Conservation (phyloP, 257 asterid genomes). For the Solanum pennellii region DNA sequence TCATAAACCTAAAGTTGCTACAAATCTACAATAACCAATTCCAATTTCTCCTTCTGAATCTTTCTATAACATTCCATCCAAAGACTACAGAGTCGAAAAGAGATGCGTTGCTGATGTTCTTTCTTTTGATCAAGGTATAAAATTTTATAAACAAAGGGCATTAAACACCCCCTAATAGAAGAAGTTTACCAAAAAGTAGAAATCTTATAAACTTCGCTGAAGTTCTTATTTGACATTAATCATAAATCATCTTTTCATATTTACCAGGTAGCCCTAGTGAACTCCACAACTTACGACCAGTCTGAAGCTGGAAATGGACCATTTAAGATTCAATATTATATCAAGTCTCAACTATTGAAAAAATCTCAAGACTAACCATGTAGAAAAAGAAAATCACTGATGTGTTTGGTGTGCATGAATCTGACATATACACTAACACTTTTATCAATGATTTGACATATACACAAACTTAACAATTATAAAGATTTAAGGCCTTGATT, state of each 20-base stretch:
- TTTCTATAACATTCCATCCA: neutral
- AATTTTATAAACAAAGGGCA: neutral
- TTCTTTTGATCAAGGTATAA: neutral
- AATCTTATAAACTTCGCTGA: neutral
- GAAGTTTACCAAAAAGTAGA: neutral
- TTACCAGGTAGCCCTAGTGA: neutral
- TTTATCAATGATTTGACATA: neutral
- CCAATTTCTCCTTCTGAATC: neutral
- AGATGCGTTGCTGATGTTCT: neutral
- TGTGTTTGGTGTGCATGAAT: neutral
- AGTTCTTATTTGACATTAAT: neutral
- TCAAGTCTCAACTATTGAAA: neutral
- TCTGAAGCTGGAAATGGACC: neutral
- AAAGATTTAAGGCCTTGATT: neutral
- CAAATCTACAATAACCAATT: neutral
- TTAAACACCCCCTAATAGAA: neutral
- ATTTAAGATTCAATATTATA: neutral
- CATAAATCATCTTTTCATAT: neutral
- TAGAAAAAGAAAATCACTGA: neutral
- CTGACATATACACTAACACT: neutral
- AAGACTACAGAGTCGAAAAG: neutral
- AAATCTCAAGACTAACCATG: neutral
- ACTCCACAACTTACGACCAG: neutral
- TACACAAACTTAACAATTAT: neutral
- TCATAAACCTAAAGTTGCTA: neutral